phyloP scores from a whole-genome alignment of 2,329 filamentous ascomycete genomes.

The Fusarium brachygibbosum region DNA sequence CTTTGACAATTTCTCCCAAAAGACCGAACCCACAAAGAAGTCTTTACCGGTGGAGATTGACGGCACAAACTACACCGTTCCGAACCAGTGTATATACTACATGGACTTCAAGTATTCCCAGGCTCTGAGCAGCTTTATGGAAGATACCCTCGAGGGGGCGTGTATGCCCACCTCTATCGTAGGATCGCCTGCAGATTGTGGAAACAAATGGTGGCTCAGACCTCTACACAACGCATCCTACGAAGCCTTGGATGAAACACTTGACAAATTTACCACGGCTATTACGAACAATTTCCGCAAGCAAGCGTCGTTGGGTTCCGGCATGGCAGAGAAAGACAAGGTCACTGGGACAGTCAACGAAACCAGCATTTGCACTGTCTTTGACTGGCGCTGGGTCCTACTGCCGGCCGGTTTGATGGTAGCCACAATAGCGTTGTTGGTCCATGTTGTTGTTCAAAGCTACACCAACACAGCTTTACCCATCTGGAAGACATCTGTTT shows the following conservation, averaged over 20 bases:
- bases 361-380: slow-evolving; percentile 8
- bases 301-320: accelerated
- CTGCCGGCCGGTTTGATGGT: slow-evolving; percentile 1
- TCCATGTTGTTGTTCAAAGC: not conserved
- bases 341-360: not conserved
- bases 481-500: slow-evolving; percentile 12
- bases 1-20: not conserved
- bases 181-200: not conserved
- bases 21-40: not conserved
- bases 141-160: not conserved
- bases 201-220: not conserved
- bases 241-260: not conserved
- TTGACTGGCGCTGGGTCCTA: slow-evolving; percentile 19
- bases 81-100: not conserved
- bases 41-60: not conserved
- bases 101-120: not conserved
- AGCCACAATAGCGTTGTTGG: not conserved
- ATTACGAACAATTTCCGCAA: slow-evolving; percentile 13
- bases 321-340: not conserved
- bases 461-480: not conserved
- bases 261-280: not conserved
- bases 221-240: slow-evolving; percentile 1
- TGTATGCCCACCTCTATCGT: accelerated
- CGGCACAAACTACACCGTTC: slow-evolving; percentile 1
- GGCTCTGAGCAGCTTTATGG: not conserved